Base-by-base conservation (phyloP, 345 rosid genomes). In the Hypericum androsaemum region DNA sequence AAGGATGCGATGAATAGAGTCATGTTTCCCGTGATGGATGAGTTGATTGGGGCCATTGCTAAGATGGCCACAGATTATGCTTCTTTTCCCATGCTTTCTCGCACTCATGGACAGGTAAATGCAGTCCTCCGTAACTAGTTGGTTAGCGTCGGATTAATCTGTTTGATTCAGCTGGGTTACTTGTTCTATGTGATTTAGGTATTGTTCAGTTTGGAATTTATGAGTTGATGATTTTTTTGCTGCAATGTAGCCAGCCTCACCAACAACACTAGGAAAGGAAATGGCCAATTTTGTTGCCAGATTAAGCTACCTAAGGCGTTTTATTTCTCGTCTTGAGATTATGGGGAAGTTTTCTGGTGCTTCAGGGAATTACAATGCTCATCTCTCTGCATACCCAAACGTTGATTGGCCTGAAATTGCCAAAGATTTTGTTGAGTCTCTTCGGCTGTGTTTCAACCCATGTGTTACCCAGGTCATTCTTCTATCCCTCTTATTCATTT, bases 271-370 rank as follows among this genome's bases (percentile, higher is more conserved):
- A 64, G 94, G 99, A 42, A 94, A 94, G 76, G 97, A 94, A 77
- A 74, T 94, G 88, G 80, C 95, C n/a, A 79, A 85, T 56, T 94
- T 88, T 62, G 92, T 85, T 50, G 78, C 77, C 54, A 77, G 97
- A 70, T 74, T 94, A 72, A 79, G 88, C 46, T 75, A 79, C 73
- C 94, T 80, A 80, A 77, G 77, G 74, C 71, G 69, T 59, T 77
- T 74, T 60, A 77, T 88, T 70, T 70, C 86, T 47, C 79, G 77
- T 64, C 88, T 77, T 46, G 74, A 80, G 72, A 71, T 94, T 22
- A 81, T 79, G 70, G 99, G 97, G 48, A 92, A 92, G 69, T 86
- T 86, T 76, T 94, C 94, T 39, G 98, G 98, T 68, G 94, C 97
- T 49, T 90, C 88, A 65, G 99, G 98, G 45, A 92, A 88, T 58